phyloP scores from a whole-genome alignment of 106 monocot genomes.

The Apostasia ramifera region DNA sequence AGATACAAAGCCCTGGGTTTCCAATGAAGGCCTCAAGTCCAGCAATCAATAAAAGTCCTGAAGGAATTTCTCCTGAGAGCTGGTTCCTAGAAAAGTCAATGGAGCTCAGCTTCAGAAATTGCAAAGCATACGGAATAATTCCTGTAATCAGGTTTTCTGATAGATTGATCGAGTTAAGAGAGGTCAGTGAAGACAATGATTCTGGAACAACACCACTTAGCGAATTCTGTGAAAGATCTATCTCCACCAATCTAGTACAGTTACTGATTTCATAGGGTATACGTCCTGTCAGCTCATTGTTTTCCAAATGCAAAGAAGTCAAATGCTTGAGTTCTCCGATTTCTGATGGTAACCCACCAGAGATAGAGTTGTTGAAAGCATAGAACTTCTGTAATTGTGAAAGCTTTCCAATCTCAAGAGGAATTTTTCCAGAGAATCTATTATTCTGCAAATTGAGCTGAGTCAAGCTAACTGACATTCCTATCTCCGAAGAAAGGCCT shows the following conservation, averaged over 20 bases:
- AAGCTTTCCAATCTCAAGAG: slow-evolving; percentile 46
- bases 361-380: slow-evolving; percentile 56
- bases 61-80: slow-evolving; percentile 51
- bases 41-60: slow-evolving; percentile 44
- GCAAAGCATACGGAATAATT: slow-evolving; percentile 42
- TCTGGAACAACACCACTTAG: slow-evolving; percentile 60
- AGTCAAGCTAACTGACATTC: slow-evolving; percentile 34
- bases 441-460: slow-evolving; percentile 66
- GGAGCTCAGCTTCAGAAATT: slow-evolving; percentile 55
- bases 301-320: slow-evolving; percentile 53
- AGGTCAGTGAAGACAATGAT: slow-evolving; percentile 30
- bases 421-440: slow-evolving; percentile 49
- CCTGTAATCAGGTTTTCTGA: slow-evolving; percentile 53
- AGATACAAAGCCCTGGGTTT: slow-evolving; percentile 47
- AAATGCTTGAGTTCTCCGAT: slow-evolving; percentile 43
- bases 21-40: slow-evolving; percentile 43
- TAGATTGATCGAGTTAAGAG: slow-evolving; percentile 72
- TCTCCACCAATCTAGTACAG: slow-evolving; percentile 48
- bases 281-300: slow-evolving; percentile 46
- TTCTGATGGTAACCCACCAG: slow-evolving; percentile 47
- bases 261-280: slow-evolving; percentile 44
- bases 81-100: slow-evolving; percentile 50
- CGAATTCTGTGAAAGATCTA: slow-evolving; percentile 52
- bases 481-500: slow-evolving; percentile 46
- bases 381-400: slow-evolving; percentile 43